A percentile compares a stretch with the other conserved stretches of the same genome.
phyloP scores from a whole-genome alignment of 2,329 filamentous ascomycete species.

The Coniochaeta prunicola region DNA sequence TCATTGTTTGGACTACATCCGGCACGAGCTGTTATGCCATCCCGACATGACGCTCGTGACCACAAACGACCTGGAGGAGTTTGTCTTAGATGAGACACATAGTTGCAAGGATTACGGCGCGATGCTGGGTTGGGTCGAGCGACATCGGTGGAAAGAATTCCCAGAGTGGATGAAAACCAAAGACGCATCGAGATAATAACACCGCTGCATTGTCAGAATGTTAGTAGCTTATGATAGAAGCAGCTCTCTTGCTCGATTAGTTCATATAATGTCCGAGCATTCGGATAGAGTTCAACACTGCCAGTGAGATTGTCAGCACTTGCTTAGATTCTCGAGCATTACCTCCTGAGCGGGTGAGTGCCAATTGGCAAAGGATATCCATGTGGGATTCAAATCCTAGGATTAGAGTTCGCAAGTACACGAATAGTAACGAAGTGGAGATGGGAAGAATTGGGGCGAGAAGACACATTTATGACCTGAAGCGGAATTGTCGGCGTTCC shows the following conservation, averaged over 20 bases:
- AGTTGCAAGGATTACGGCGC: slow-evolving; percentile 8
- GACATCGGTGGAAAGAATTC: slow-evolving; percentile 10
- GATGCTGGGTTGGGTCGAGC: slow-evolving; percentile 9
- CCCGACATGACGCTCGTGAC: slow-evolving; percentile 8
- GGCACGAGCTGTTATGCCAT: slow-evolving; percentile 9
- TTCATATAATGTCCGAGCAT: neutral
- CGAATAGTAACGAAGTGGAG: neutral
- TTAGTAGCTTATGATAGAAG: too few species aligned
- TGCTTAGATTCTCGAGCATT: neutral
- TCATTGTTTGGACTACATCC: slow-evolving; percentile 10
- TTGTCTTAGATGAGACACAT: slow-evolving; percentile 9
- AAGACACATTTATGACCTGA: neutral
- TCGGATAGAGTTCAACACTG: neutral
- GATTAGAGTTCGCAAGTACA: neutral
- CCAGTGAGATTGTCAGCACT: neutral
- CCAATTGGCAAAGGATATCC: neutral
- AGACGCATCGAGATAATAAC: neutral
- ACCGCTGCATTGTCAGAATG: neutral
- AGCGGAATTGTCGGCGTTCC: neutral
- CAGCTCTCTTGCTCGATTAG: neutral
- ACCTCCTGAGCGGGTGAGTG: neutral
- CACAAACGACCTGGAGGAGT: slow-evolving; percentile 8
- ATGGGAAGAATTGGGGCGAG: neutral
- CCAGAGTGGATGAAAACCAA: slow-evolving; percentile 3
- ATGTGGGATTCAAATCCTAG: neutral